These are phyloP conservation scores for Ophiosphaerella herpotricha DNA, from an alignment of 2,329 filamentous ascomycete species.

Conservation along the genomic window DNA sequence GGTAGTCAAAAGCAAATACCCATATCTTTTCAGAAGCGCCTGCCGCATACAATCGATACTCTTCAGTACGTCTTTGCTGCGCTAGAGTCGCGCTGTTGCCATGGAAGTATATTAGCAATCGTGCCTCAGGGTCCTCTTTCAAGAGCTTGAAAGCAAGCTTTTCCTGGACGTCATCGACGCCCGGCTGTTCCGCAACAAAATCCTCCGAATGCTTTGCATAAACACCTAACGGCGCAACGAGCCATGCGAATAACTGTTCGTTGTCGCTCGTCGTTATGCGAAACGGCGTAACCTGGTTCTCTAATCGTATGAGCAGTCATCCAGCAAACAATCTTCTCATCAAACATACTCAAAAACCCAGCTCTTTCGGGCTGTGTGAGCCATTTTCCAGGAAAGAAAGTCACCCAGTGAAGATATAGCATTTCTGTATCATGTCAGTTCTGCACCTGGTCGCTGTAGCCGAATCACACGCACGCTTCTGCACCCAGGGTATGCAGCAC, in stretches of 20 bases:
- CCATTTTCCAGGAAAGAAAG: conserved; percentile 43
- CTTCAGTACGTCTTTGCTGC: conserved; percentile 74
- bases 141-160: conserved; percentile 58
- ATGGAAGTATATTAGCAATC: conserved; percentile 61
- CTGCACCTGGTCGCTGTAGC: background rate
- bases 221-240: conserved; percentile 77
- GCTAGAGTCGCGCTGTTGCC: conserved; percentile 76
- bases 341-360: conserved; percentile 38
- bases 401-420: conserved; percentile 44
- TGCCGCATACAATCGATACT: conserved; percentile 76
- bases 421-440: conserved; percentile 24
- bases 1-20: conserved; percentile 87
- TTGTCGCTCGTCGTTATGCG: conserved; percentile 73
- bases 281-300: conserved; percentile 87
- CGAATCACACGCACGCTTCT: conserved; percentile 35
- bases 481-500: conserved; percentile 44
- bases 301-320: conserved; percentile 51
- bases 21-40: conserved; percentile 60
- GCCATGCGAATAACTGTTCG: conserved; percentile 86
- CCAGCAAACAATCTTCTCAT: background rate
- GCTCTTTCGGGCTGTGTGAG: conserved; percentile 43
- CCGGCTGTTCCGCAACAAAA: conserved; percentile 59
- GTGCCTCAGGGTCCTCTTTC: conserved; percentile 56
- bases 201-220: conserved; percentile 71
- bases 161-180: conserved; percentile 51